Conservation (phyloP, 495 filamentous ascomycete genomes). For the Penicillium simplicissimum region DNA sequence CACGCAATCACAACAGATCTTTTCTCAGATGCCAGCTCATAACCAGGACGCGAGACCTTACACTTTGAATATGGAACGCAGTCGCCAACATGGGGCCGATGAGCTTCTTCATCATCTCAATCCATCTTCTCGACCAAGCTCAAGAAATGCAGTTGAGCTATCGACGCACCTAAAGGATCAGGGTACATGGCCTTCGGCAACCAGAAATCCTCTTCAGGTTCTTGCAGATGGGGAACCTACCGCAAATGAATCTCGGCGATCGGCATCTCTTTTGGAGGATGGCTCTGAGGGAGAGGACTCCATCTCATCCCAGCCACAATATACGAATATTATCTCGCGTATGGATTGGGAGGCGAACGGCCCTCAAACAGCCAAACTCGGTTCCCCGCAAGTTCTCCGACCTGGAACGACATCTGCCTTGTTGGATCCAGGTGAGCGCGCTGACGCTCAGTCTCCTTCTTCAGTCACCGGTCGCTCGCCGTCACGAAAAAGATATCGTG, state of each 20-base stretch:
- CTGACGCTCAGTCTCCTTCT: neutral
- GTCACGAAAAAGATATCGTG: conserved; percentile 20
- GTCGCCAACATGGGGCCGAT: conserved; percentile 1
- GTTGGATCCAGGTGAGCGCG: neutral
- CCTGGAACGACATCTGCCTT: neutral
- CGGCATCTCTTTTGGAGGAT: neutral
- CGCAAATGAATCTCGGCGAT: neutral
- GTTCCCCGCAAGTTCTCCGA: neutral
- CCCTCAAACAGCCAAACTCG: neutral
- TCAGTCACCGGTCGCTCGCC: neutral
- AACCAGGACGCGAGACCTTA: neutral
- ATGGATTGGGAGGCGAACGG: neutral
- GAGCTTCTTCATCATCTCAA: conserved; percentile 15
- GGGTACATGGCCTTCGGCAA: neutral
- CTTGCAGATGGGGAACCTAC: neutral
- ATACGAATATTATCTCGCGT: neutral
- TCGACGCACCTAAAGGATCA: neutral
- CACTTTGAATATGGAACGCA: neutral
- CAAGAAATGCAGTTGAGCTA: neutral
- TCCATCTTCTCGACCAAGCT: neutral
- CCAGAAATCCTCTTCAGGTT: neutral
- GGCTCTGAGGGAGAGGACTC: neutral
- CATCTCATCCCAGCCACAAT: conserved; percentile 9
- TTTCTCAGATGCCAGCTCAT: conserved; percentile 13
- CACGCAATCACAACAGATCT: conserved; percentile 15